Evolutionary conservation across 345 rosid species (phyloP).

Genomic region (Syzygium grande): DNA sequence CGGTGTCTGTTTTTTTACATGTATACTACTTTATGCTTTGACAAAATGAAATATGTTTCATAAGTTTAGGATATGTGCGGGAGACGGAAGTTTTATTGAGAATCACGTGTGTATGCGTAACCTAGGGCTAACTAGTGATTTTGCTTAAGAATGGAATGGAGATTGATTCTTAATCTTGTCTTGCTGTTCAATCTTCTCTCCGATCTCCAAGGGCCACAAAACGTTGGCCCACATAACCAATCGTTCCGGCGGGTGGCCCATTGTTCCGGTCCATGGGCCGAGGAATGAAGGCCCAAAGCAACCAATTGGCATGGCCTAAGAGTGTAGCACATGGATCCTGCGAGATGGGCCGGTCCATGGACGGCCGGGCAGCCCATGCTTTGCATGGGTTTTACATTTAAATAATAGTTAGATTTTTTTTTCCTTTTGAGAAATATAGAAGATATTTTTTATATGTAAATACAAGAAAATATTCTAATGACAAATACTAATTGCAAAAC

Average conservation of each 20-base stretch:
- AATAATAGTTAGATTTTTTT: too few relatives aligned
- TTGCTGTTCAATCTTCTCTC: not conserved
- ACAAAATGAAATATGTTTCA: not conserved
- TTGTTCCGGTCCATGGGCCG: not conserved
- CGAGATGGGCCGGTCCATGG: not conserved
- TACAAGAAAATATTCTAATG: not conserved
- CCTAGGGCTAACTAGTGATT: not conserved
- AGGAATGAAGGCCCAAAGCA: not conserved
- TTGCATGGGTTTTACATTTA: not conserved
- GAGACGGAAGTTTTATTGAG: not conserved
- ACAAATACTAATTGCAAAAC: not conserved
- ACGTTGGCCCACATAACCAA: not conserved
- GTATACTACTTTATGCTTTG: rapidly evolving
- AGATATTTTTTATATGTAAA: not conserved
- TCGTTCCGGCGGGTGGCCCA: not conserved
- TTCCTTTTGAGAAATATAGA: not conserved
- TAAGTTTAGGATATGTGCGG: not conserved
- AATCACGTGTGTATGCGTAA: rapidly evolving
- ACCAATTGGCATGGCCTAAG: not conserved
- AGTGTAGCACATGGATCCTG: not conserved
- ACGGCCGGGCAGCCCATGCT: not conserved
- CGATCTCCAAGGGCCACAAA: not conserved
- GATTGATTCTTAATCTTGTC: not conserved
- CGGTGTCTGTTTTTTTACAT: not conserved
- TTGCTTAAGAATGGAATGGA: not conserved